phyloP scores from a whole-genome alignment of 2,329 filamentous ascomycete species.

The Penicillium sp. region DNA sequence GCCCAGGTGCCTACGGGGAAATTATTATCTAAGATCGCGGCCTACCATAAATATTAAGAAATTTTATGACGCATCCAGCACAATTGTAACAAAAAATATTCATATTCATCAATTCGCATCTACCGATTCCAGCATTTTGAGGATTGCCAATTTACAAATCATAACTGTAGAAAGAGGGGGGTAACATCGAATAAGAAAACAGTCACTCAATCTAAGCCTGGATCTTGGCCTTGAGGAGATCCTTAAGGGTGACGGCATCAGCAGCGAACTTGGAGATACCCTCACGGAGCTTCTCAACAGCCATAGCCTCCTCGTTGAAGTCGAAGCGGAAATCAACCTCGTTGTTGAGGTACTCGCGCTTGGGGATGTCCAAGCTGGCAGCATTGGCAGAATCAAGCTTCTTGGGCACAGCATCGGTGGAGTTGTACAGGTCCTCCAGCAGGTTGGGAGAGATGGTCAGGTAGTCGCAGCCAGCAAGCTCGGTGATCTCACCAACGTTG shows the following conservation, averaged over 20 bases:
- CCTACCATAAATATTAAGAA: background rate
- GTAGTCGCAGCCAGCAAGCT: constrained; percentile 98
- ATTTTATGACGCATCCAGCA: background rate
- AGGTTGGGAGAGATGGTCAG: constrained; percentile 97
- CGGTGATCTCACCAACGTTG: constrained; percentile 93
- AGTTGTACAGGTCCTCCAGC: constrained; percentile 91
- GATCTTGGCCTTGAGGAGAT: constrained; percentile 86
- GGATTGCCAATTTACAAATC: constrained; percentile 29
- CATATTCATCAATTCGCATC: constrained; percentile 31
- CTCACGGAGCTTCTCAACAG: constrained; percentile 97
- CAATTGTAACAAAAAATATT: background rate
- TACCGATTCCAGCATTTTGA: constrained; percentile 27
- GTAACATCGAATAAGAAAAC: constrained; percentile 5
- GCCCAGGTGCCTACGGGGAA: background rate
- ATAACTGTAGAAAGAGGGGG: constrained; percentile 3
- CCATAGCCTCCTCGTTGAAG: constrained; percentile 99
- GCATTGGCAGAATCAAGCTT: constrained; percentile 80
- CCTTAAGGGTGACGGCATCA: constrained; percentile 91
- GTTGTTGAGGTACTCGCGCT: constrained; percentile 86
- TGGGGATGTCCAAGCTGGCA: constrained; percentile 70
- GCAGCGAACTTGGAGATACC: constrained; percentile 99
- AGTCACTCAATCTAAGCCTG: constrained; percentile 37
- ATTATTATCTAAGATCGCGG: too few relatives aligned
- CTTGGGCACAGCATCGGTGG: constrained; percentile 76
- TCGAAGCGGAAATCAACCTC: constrained; percentile 94